Percentiles rank a stretch among this genome's conserved stretches.
phyloP scores from a whole-genome alignment of 1,284 basidiomycete species.

The Ceratobasidium sp. region DNA sequence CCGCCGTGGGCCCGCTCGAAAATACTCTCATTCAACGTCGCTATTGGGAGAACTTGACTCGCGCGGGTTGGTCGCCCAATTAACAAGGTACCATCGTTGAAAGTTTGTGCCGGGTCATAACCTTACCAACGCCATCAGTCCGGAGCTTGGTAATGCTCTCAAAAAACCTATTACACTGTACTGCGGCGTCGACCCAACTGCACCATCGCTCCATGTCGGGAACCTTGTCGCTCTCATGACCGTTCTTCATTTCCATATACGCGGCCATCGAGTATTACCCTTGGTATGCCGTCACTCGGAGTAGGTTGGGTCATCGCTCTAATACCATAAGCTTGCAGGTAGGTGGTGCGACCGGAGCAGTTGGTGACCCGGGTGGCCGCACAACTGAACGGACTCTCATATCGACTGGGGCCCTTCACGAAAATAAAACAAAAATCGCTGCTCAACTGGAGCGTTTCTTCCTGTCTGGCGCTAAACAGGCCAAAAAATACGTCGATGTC shows the following conservation, averaged over 20 bases:
- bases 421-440: slow-evolving; percentile 74
- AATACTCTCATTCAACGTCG: slow-evolving; percentile 2
- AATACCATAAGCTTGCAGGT: slow-evolving; percentile 63
- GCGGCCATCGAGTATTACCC: slow-evolving; percentile 81
- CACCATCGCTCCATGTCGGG: slow-evolving; percentile 87
- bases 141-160: slow-evolving; percentile 33
- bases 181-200: slow-evolving; percentile 91
- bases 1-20: neutral
- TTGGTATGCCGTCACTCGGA: slow-evolving; percentile 63
- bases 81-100: slow-evolving; percentile 52
- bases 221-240: slow-evolving; percentile 90
- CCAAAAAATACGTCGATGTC: slow-evolving; percentile 51
- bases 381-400: slow-evolving; percentile 81
- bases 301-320: slow-evolving; percentile 3
- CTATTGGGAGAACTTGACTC: slow-evolving; percentile 52
- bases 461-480: slow-evolving; percentile 67
- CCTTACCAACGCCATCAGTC: slow-evolving; percentile 11
- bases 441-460: slow-evolving; percentile 77
- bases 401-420: slow-evolving; percentile 62
- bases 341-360: slow-evolving; percentile 94
- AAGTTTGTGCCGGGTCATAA: neutral
- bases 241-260: slow-evolving; percentile 83
- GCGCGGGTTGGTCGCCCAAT: slow-evolving; percentile 55
- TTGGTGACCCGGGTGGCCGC: slow-evolving; percentile 95
- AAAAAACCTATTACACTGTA: slow-evolving; percentile 67